Base-by-base conservation (phyloP, 345 rosid genomes). In the Eucalyptus marginata region DNA sequence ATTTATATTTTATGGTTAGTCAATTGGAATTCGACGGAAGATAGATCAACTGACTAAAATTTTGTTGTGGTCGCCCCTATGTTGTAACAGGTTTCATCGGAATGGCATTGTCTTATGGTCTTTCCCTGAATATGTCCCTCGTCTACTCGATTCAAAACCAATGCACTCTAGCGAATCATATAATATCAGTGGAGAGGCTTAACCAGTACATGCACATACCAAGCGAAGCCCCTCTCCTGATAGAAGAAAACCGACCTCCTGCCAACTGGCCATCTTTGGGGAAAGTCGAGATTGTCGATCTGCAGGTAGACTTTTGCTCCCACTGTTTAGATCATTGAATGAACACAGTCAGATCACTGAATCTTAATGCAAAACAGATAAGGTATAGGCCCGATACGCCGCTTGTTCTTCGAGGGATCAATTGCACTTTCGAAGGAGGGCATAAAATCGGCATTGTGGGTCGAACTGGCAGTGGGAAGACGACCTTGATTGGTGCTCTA, bases 91-190 rank as follows among this genome's bases (percentile, higher is more conserved):
- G 99, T 62, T 98, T 98, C 89, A 93, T 98, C 7, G 99, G 99
- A 90, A 95, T 98, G 99, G 98, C 99, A n/a, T 93, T 98, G 89
- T 97, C 99, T 11, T 97, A 98, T 66, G 99, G 99, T 90, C 96
- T 98, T 91, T 95, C 99, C 17, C 88, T 98, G 91, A 98, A 98
- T 88, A 40, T 90, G 92, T 94, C 98, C 49, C 93, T 98, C 76
- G 98, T 97, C 27, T 68, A 89, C 83, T 94, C 99, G 5, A 96
- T 97, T 90, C 99, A 97, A 92, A 95, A 96, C 95, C 98, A 96
- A 87, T 97, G 99, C 93, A 95, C 94, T 56, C 7, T 94, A 59
- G 97, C 97, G 22, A 98, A 98, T 91, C 92, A 97, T 92, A 96
- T 98, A 87, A 96, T 98, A 49, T 98, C 99, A 6, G 99, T 98